Evolutionary conservation across 2,329 filamentous ascomycete genomes (phyloP).

Genomic region (Fusarium concolor): DNA sequence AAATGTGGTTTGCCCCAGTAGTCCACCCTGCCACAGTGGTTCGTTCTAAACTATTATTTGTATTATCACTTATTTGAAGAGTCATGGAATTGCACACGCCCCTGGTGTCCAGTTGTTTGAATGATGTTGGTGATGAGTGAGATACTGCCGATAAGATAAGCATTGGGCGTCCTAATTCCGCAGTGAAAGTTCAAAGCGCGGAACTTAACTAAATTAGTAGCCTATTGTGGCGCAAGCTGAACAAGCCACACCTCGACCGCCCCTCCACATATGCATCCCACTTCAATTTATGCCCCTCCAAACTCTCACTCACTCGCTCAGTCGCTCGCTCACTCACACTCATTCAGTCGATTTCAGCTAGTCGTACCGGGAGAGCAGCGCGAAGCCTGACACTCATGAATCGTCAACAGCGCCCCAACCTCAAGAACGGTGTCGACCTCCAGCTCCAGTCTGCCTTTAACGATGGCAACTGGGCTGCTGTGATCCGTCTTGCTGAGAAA

Average conservation of each 20-base stretch:
- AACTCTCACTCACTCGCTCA: constrained; percentile 31
- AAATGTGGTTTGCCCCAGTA: no score
- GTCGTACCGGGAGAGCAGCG: constrained; percentile 14
- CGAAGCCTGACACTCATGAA: constrained; percentile 47
- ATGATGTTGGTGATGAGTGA: no score
- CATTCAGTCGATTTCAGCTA: constrained; percentile 25
- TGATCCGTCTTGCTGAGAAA: constrained; percentile 65
- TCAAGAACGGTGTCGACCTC: constrained; percentile 64
- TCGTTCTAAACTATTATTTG: no score
- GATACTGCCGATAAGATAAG: no score
- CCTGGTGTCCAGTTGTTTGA: no score
- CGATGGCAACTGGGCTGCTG: constrained; percentile 65
- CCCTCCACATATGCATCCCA: constrained; percentile 36
- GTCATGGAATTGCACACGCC: no score
- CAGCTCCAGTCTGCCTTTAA: constrained; percentile 67
- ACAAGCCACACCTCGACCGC: constrained; percentile 25
- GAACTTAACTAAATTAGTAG: no score
- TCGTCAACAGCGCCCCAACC: constrained; percentile 51
- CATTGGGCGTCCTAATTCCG: no score
- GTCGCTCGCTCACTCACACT: constrained; percentile 25
- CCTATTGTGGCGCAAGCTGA: constrained; percentile 12
- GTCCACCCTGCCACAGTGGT: no score
- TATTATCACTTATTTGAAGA: no score
- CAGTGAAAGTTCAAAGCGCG: no score
- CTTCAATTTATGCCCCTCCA: constrained; percentile 43